These are phyloP conservation scores for Melanopsichium pennsylvanicum DNA, from an alignment of 1,284 basidiomycete species.

Conservation along the genomic window DNA sequence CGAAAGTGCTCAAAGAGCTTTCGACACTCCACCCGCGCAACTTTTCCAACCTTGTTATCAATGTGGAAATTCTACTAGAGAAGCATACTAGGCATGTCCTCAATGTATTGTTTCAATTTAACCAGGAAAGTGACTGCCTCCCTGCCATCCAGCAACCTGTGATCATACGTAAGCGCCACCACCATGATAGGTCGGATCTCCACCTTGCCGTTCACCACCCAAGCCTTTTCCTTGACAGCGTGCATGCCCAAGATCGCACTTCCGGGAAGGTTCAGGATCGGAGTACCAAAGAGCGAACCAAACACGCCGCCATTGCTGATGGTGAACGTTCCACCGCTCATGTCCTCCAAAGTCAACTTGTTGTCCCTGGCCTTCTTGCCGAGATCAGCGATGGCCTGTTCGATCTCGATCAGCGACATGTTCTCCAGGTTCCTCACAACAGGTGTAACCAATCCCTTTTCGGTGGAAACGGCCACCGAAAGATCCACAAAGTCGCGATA, in stretches of 20 bases:
- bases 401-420: slow-evolving; percentile 88
- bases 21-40: too few species aligned
- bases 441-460: slow-evolving; percentile 95
- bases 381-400: slow-evolving; percentile 86
- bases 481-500: slow-evolving; percentile 80
- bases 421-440: slow-evolving; percentile 89
- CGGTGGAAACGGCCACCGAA: slow-evolving; percentile 89
- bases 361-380: slow-evolving; percentile 95
- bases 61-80: too few species aligned
- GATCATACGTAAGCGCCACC: slow-evolving; percentile 84
- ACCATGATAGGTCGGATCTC: slow-evolving; percentile 97
- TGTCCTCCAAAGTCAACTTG: slow-evolving; percentile 85
- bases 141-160: slow-evolving; percentile 91
- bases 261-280: slow-evolving; percentile 92
- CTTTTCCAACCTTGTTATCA: too few species aligned
- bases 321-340: slow-evolving; percentile 94
- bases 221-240: slow-evolving; percentile 90
- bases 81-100: slow-evolving; percentile 64
- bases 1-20: too few species aligned
- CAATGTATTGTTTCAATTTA: slow-evolving; percentile 69
- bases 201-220: slow-evolving; percentile 74
- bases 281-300: slow-evolving; percentile 93
- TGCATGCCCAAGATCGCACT: slow-evolving; percentile 96
- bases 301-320: slow-evolving; percentile 99
- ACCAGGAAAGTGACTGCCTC: slow-evolving; percentile 98